Evolutionary conservation across 2,329 filamentous ascomycete genomes (phyloP).

Genomic region (Venturia pyrina): DNA sequence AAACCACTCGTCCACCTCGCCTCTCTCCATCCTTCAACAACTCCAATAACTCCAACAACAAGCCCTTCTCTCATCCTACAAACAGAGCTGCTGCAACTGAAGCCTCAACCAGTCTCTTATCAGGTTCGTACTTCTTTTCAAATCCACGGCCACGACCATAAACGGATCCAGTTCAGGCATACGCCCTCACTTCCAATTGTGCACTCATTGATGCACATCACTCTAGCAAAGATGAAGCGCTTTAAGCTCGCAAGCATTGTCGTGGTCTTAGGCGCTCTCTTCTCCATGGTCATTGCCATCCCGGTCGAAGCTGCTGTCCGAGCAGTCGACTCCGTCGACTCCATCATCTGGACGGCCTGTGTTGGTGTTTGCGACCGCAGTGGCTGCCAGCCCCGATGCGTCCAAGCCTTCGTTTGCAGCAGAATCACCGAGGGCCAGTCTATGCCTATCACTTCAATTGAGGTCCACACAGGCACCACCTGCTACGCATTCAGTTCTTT

Average conservation of each 20-base stretch:
- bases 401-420: constrained; percentile 17
- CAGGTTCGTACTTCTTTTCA: background rate
- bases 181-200: background rate
- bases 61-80: no score
- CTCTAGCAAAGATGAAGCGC: background rate
- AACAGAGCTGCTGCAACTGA: background rate
- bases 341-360: background rate
- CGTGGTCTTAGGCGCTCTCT: background rate
- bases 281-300: background rate
- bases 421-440: background rate
- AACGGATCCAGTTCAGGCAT: no score
- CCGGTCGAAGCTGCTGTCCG: background rate
- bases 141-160: background rate
- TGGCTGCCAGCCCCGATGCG: constrained; percentile 16
- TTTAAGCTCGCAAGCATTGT: background rate
- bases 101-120: background rate
- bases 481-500: background rate
- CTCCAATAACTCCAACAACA: no score
- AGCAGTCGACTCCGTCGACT: background rate
- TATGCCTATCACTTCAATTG: background rate
- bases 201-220: background rate
- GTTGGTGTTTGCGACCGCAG: background rate
- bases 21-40: background rate
- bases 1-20: background rate
- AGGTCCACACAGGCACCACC: background rate